Evolutionary conservation across 495 filamentous ascomycete species (phyloP).

Genomic region (Aspergillus asperescens): DNA sequence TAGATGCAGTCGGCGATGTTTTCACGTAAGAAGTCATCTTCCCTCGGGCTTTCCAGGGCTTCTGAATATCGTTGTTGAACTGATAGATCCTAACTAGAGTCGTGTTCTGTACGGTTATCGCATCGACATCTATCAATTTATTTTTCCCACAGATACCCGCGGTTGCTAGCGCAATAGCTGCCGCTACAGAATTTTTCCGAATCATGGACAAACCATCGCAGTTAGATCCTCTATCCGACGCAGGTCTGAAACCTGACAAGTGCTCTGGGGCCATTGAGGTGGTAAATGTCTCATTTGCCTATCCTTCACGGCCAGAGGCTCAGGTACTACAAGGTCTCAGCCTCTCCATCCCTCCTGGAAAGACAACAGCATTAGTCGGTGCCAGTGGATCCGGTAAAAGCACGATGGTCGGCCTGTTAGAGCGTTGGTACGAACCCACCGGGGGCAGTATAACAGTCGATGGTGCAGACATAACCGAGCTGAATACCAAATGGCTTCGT

Average conservation of each 20-base stretch:
- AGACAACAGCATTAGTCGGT: constrained; percentile 73
- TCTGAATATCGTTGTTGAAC: background rate
- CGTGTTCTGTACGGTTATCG: constrained; percentile 32
- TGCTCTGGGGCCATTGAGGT: background rate
- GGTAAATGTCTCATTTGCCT: background rate
- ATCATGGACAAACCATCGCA: constrained; percentile 36
- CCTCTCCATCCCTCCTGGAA: constrained; percentile 42
- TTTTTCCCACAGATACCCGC: constrained; percentile 35
- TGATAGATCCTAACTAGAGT: background rate
- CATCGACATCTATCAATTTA: constrained; percentile 6
- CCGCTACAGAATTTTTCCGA: constrained; percentile 33
- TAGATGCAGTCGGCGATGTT: constrained; percentile 33
- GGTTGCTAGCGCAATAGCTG: constrained; percentile 38
- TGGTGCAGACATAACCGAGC: constrained; percentile 45
- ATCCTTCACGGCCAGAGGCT: background rate
- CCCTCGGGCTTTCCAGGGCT: constrained; percentile 9
- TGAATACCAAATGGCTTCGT: constrained; percentile 55
- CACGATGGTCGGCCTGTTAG: constrained; percentile 54
- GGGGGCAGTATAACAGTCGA: constrained; percentile 48
- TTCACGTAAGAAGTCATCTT: constrained; percentile 33
- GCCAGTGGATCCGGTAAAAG: constrained; percentile 70
- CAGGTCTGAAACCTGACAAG: constrained; percentile 18
- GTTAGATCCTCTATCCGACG: constrained; percentile 35
- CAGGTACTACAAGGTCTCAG: constrained; percentile 23
- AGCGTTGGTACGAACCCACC: constrained; percentile 46